Evolutionary conservation across 108 stramenopile species (phyloP).

Genomic region (Pseudonitzschia pungens): DNA sequence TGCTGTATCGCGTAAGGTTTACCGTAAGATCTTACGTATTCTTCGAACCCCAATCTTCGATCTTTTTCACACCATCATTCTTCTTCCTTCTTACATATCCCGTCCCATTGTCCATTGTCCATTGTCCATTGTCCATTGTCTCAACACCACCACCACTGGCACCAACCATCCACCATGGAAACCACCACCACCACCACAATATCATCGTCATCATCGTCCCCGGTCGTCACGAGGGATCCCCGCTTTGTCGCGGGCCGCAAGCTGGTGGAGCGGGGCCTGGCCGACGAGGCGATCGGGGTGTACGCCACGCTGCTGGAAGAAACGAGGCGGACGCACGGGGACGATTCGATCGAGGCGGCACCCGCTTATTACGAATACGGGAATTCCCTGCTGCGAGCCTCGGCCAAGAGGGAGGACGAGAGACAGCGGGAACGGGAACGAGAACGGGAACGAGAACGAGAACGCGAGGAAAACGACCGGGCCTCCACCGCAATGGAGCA

Average conservation of each 20-base stretch:
- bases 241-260: constrained; percentile 50
- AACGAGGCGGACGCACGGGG: constrained; percentile 39
- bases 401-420: not conserved
- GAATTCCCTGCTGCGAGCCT: constrained; percentile 68
- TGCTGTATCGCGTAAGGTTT: no score
- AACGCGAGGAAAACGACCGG: constrained; percentile 21
- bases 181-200: not conserved
- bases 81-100: no score
- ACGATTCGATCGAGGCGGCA: constrained; percentile 57
- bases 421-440: constrained; percentile 16
- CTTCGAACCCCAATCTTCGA: no score
- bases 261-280: constrained; percentile 43
- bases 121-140: no score
- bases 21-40: no score
- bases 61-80: no score
- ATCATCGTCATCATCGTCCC: not conserved
- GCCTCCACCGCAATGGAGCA: constrained; percentile 9
- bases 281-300: constrained; percentile 60
- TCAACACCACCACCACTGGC: not conserved
- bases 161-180: not conserved
- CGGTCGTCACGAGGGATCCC: constrained; percentile 44
- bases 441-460: constrained; percentile 18
- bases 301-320: constrained; percentile 73
- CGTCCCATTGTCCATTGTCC: not conserved
- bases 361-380: constrained; percentile 83